Percentiles rank a stretch among this genome's conserved stretches.
Evolutionary conservation across 2,329 filamentous ascomycete genomes (phyloP).

Genomic region (Balansia obtecta): DNA sequence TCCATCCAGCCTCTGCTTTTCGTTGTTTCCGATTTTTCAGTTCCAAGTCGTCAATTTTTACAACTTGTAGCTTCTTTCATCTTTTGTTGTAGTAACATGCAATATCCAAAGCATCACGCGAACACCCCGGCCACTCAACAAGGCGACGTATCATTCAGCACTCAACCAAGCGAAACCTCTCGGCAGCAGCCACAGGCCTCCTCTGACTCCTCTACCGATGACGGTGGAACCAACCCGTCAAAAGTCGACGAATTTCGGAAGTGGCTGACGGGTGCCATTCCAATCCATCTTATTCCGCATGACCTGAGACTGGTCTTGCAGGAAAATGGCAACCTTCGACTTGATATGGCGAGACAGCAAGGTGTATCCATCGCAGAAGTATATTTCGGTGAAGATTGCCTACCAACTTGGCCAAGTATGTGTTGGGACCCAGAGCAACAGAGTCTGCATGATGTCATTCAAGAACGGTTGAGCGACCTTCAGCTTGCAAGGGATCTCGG

Average conservation of each 20-base stretch:
- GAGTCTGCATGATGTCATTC: conserved; percentile 15
- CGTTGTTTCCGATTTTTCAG: not conserved
- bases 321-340: conserved; percentile 12
- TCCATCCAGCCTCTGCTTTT: not conserved
- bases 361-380: conserved; percentile 11
- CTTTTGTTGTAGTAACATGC: not conserved
- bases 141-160: not conserved
- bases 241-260: conserved; percentile 5
- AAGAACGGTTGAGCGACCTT: conserved; percentile 11
- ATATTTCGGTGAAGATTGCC: conserved; percentile 16
- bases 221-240: not conserved
- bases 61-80: not conserved
- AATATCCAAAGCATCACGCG: not conserved
- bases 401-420: conserved; percentile 16
- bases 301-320: conserved; percentile 12
- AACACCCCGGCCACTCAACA: not conserved
- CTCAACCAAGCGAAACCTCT: not conserved
- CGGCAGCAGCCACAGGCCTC: too few relatives aligned
- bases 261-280: conserved; percentile 9
- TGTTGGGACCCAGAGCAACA: conserved; percentile 14
- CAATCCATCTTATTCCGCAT: conserved; percentile 11
- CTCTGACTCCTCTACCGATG: not conserved
- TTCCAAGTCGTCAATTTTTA: too few relatives aligned
- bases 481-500: conserved; percentile 11
- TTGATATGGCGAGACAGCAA: conserved; percentile 11